Conservation (phyloP, 805 yeast genomes). For the Cyberlindnera misumaiensis region DNA sequence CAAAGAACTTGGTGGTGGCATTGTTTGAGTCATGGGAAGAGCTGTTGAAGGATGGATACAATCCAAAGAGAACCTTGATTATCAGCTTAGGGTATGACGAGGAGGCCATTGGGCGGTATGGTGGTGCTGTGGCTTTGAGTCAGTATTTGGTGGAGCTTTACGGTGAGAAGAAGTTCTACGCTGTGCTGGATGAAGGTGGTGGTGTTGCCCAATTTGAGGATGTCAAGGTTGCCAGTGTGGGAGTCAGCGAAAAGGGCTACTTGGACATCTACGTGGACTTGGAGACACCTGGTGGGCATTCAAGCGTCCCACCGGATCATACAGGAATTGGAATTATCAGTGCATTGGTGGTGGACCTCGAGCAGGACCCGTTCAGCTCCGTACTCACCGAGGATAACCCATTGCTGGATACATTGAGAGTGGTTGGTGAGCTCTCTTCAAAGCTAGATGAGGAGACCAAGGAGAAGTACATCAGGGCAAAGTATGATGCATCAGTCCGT, state of each 20-base stretch:
- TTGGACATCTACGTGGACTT: slow-evolving; percentile 45
- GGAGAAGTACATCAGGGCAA: slow-evolving; percentile 26
- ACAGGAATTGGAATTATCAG: slow-evolving; percentile 30
- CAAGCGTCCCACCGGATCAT: slow-evolving; percentile 73
- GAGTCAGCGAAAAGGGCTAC: slow-evolving; percentile 56
- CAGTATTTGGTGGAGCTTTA: slow-evolving; percentile 41
- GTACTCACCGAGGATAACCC: slow-evolving; percentile 51
- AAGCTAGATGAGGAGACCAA: slow-evolving; percentile 15
- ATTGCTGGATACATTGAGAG: slow-evolving; percentile 37
- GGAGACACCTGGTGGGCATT: slow-evolving; percentile 69
- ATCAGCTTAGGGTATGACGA: slow-evolving; percentile 76
- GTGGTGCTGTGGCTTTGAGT: slow-evolving; percentile 46
- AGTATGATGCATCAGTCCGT: slow-evolving; percentile 29
- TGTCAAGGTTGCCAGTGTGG: slow-evolving; percentile 32
- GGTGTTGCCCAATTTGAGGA: slow-evolving; percentile 23
- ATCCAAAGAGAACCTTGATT: slow-evolving; percentile 57
- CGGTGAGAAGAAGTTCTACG: slow-evolving; percentile 54
- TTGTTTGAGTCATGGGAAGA: slow-evolving; percentile 61
- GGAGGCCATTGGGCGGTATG: slow-evolving; percentile 36
- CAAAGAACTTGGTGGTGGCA: slow-evolving; percentile 62
- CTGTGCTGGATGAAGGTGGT: slow-evolving; percentile 69
- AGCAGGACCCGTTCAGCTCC: slow-evolving; percentile 42
- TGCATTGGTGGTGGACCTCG: slow-evolving; percentile 47
- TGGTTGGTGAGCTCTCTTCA: slow-evolving; percentile 6
- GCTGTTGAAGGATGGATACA: slow-evolving; percentile 41